phyloP scores from a whole-genome alignment of 164 flowering plant species.

The Magnolia kwangsiensis region DNA sequence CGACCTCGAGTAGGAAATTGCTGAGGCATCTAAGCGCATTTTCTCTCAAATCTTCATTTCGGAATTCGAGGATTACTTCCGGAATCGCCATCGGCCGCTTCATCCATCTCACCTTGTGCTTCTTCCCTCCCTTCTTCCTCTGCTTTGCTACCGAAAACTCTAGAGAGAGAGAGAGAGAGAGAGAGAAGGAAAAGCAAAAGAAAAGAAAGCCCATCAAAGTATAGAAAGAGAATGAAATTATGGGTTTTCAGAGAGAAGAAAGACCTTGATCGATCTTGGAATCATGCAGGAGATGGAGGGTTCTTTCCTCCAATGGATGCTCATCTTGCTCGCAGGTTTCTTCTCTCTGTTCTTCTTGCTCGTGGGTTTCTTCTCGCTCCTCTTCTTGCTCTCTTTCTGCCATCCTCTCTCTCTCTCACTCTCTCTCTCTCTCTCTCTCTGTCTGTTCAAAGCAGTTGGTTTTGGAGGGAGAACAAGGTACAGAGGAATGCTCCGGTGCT shows the following conservation, averaged over 20 bases:
- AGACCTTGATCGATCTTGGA: constrained; percentile 27
- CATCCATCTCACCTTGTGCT: constrained; percentile 27
- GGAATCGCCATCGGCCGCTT: constrained; percentile 37
- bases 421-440: background rate
- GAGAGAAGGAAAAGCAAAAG: background rate
- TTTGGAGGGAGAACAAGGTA: too few relatives aligned
- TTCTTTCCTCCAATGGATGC: constrained; percentile 27
- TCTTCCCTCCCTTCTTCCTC: constrained; percentile 16
- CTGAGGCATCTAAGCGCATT: constrained; percentile 36
- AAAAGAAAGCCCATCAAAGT: background rate
- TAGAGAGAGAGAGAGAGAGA: background rate
- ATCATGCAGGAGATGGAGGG: constrained; percentile 25
- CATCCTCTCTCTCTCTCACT: constrained; percentile 9
- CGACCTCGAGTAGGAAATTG: constrained; percentile 34
- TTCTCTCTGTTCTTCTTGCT: constrained; percentile 9
- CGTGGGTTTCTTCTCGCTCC: constrained; percentile 15
- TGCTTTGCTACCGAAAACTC: constrained; percentile 17
- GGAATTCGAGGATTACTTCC: constrained; percentile 32
- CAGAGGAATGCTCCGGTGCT: too few relatives aligned
- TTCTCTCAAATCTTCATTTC: constrained; percentile 27
- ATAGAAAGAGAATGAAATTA: background rate
- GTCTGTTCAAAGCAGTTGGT: background rate
- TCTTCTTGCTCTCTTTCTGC: background rate
- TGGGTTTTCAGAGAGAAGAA: background rate
- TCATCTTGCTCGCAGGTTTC: constrained; percentile 12